A percentile compares a stretch with the other conserved stretches of the same genome.
Evolutionary conservation across 306 rosid genomes (phyloP).

Genomic region (Mimosa pudica): DNA sequence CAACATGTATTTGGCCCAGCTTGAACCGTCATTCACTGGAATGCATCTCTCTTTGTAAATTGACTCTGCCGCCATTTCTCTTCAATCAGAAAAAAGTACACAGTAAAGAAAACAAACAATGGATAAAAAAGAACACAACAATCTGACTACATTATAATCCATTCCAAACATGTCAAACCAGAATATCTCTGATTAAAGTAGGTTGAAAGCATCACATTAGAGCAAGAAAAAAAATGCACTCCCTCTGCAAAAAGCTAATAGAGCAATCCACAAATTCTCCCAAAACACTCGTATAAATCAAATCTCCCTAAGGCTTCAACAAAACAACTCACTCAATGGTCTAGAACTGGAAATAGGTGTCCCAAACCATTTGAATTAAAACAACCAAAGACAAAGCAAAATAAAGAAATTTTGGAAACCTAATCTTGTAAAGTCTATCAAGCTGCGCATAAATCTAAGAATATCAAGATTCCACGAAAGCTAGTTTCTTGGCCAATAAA

Average conservation of each 20-base stretch:
- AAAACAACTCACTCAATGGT: not conserved
- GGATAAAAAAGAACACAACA: constrained; percentile 10
- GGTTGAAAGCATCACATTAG: not conserved
- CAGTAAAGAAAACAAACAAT: constrained; percentile 31
- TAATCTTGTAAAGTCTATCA: not conserved
- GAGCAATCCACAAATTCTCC: not conserved
- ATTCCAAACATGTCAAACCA: constrained; percentile 21
- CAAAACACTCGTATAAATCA: not conserved
- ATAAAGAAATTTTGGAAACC: not conserved
- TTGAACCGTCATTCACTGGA: constrained; percentile 73
- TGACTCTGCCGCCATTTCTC: constrained; percentile 93
- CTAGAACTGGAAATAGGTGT: constrained; percentile 3
- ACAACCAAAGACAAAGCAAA: not conserved
- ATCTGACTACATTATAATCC: constrained; percentile 12
- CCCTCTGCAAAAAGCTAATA: not conserved
- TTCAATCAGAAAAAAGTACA: constrained; percentile 47
- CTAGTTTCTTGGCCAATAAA: constrained; percentile 3
- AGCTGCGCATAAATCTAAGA: not conserved
- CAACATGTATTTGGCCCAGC: constrained; percentile 98
- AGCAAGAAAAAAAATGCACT: not conserved
- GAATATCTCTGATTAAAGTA: not conserved
- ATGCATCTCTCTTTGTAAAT: constrained; percentile 91
- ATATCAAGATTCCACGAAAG: not conserved
- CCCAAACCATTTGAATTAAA: not conserved
- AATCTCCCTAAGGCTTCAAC: not conserved